Evolutionary conservation across 495 filamentous ascomycete species (phyloP).

Genomic region (Penicillium odoratum): DNA sequence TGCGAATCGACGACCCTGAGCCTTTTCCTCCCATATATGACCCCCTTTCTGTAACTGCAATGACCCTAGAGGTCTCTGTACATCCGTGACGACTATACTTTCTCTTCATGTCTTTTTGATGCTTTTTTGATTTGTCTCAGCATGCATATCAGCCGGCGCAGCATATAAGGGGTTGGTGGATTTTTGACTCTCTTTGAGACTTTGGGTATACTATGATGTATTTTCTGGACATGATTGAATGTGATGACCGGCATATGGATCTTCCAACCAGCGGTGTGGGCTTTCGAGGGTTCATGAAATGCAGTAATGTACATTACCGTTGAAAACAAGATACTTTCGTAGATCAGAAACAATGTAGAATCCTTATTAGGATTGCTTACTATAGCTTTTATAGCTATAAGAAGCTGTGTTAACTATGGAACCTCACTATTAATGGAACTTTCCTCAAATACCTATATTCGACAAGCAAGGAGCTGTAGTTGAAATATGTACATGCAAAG

Average conservation of each 20-base stretch:
- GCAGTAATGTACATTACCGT: neutral
- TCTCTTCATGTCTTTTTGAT: constrained; percentile 14
- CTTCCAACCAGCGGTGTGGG: neutral
- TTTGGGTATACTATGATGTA: constrained; percentile 24
- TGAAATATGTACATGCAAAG: neutral
- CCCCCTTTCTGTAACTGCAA: constrained; percentile 2
- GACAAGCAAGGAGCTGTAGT: no score
- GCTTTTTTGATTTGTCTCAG: constrained; percentile 16
- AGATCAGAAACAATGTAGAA: neutral
- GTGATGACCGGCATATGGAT: constrained; percentile 12
- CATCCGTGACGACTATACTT: constrained; percentile 19
- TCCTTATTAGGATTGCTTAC: neutral
- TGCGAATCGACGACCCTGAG: constrained; percentile 35
- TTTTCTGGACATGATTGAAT: constrained; percentile 30
- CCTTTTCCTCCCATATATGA: constrained; percentile 16
- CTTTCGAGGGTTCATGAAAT: neutral
- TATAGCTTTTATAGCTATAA: neutral
- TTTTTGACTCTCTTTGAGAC: constrained; percentile 10
- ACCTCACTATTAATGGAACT: neutral
- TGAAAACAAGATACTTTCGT: neutral
- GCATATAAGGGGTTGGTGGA: constrained; percentile 25
- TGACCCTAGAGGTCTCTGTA: constrained; percentile 10
- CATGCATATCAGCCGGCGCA: constrained; percentile 32
- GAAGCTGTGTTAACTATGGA: neutral
- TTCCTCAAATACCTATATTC: no score